Percentiles rank a stretch among this genome's conserved stretches.
phyloP scores from a whole-genome alignment of 2,329 filamentous ascomycete species.

The Fusarium praegraminearum region DNA sequence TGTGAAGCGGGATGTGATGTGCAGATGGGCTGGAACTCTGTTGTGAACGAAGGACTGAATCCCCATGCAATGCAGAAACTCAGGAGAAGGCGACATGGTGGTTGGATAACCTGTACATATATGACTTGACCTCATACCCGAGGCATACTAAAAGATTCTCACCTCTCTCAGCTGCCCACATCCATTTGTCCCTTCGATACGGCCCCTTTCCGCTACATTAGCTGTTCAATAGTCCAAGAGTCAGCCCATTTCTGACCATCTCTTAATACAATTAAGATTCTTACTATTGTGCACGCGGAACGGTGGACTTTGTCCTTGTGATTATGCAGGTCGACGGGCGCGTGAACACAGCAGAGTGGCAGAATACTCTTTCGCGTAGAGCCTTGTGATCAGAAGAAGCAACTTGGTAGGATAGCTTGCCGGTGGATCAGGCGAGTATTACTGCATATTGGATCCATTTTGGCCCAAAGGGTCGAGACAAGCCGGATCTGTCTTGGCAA shows the following conservation, averaged over 20 bases:
- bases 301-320: conserved; percentile 1
- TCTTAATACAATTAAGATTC: conserved; percentile 25
- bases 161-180: conserved; percentile 11
- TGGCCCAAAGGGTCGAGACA: conserved; percentile 19
- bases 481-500: conserved; percentile 17
- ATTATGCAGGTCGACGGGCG: conserved; percentile 39
- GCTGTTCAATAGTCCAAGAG: conserved; percentile 16
- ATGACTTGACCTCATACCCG: conserved; percentile 20
- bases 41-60: conserved; percentile 16
- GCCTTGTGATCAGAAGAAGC: conserved; percentile 15
- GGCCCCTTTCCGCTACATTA: conserved; percentile 4
- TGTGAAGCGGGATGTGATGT: conserved; percentile 7
- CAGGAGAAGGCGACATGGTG: conserved; percentile 8
- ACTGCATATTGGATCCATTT: conserved; percentile 15
- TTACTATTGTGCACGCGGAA: conserved; percentile 20
- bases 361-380: conserved; percentile 1
- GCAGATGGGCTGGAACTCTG: conserved; percentile 9
- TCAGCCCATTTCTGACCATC: conserved; percentile 25
- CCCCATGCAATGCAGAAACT: conserved; percentile 15
- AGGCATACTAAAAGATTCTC: neutral
- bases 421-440: conserved; percentile 15
- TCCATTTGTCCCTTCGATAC: conserved; percentile 2
- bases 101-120: conserved; percentile 31
- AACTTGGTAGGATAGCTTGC: neutral
- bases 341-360: conserved; percentile 14